phyloP scores from a whole-genome alignment of 108 stramenopile species.

The Discostella pseudostelligera region DNA sequence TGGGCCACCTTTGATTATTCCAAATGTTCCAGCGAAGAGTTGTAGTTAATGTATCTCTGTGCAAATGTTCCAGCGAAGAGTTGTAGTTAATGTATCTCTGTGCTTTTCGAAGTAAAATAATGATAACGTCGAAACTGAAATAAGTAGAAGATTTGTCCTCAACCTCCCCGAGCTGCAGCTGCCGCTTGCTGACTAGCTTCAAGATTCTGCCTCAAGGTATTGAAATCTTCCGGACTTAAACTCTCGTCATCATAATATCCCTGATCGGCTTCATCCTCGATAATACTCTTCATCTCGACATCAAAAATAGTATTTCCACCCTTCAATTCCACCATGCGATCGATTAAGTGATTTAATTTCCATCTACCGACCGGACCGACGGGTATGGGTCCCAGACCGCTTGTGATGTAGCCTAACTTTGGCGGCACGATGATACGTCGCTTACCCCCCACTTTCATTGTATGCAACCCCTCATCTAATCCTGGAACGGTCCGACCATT shows the following conservation, averaged over 20 bases:
- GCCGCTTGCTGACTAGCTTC: constrained; percentile 37
- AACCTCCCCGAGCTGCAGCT: constrained; percentile 1
- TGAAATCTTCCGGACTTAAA: constrained; percentile 62
- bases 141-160: too few species aligned
- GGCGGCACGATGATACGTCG: constrained; percentile 82
- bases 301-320: constrained; percentile 81
- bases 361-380: constrained; percentile 61
- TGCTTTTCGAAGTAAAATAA: too few species aligned
- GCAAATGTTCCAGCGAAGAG: too few species aligned
- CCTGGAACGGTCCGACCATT: constrained; percentile 79
- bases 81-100: too few species aligned
- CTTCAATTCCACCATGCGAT: constrained; percentile 66
- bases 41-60: too few species aligned
- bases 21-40: too few species aligned
- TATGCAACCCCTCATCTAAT: constrained; percentile 83
- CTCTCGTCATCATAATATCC: constrained; percentile 81
- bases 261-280: constrained; percentile 88
- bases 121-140: too few species aligned
- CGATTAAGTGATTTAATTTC: constrained; percentile 62
- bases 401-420: constrained; percentile 73
- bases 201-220: constrained; percentile 46
- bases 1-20: too few species aligned
- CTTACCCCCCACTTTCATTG: constrained; percentile 73
- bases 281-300: constrained; percentile 54
- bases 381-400: constrained; percentile 76